phyloP scores from a whole-genome alignment of 306 rosid species.

The Canavalia gladiata region DNA sequence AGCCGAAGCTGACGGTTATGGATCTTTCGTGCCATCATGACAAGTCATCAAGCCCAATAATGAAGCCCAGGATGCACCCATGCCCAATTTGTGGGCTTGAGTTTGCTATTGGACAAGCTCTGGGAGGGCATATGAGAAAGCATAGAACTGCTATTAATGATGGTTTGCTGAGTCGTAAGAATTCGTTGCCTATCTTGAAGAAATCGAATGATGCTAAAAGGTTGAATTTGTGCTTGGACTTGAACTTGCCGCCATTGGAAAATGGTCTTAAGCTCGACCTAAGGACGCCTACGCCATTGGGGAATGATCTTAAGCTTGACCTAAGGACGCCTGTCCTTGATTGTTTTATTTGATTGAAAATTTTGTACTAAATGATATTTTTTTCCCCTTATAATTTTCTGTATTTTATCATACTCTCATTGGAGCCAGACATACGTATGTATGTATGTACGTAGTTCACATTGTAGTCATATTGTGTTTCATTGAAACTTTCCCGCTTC shows the following conservation, averaged over 20 bases:
- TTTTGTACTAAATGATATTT: neutral
- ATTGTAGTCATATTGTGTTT: neutral
- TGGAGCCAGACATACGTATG: too few relatives aligned
- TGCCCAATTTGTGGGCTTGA: constrained; percentile 80
- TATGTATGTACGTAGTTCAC: neutral
- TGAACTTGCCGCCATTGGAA: constrained; percentile 62
- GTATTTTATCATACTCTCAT: neutral
- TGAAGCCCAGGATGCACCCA: constrained; percentile 65
- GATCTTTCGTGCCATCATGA: neutral
- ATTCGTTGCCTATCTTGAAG: constrained; percentile 51
- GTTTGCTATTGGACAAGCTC: constrained; percentile 84
- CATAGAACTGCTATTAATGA: constrained; percentile 52
- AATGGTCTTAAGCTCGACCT: constrained; percentile 56
- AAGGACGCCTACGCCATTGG: constrained; percentile 44
- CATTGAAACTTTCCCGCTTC: neutral
- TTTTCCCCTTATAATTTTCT: neutral
- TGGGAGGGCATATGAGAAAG: constrained; percentile 96
- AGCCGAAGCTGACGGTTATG: constrained; percentile 53
- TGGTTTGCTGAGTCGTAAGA: neutral
- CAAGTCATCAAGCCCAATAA: neutral
- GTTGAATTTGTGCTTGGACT: constrained; percentile 55
- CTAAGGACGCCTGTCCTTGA: constrained; percentile 47
- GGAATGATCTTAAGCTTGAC: constrained; percentile 56
- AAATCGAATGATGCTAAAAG: constrained; percentile 47
- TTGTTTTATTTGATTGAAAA: constrained; percentile 35